A percentile compares a stretch with the other conserved stretches of the same genome.
These are phyloP conservation scores for Mortierella sp. DNA, from an alignment of 371 early-diverging fungal species.

Conservation along the genomic window DNA sequence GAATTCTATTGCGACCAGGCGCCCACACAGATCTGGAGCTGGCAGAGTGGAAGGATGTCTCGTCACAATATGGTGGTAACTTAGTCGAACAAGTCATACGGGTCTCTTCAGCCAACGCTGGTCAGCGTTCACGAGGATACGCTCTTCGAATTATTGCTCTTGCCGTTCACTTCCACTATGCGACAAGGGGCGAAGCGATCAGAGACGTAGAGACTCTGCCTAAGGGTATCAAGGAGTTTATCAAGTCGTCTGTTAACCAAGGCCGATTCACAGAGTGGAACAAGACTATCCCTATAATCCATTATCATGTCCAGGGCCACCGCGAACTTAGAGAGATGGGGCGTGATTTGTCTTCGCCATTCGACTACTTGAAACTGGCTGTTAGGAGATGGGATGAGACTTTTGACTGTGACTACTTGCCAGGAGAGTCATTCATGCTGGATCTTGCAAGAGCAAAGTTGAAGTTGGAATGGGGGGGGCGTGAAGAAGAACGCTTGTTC, in stretches of 20 bases:
- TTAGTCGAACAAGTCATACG: constrained; percentile 20
- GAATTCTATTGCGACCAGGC: constrained; percentile 23
- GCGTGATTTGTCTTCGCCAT: constrained; percentile 12
- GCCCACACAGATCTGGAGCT: constrained; percentile 29
- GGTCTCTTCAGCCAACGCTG: constrained; percentile 31
- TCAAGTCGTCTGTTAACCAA: constrained; percentile 17
- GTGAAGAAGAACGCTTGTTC: constrained; percentile 23
- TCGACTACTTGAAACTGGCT: constrained; percentile 41
- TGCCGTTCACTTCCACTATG: constrained; percentile 41
- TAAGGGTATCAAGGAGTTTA: constrained; percentile 35
- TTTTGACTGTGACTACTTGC: constrained; percentile 40
- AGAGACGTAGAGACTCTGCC: constrained; percentile 31
- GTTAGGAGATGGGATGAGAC: constrained; percentile 49
- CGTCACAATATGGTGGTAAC: constrained; percentile 22
- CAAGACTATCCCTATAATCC: constrained; percentile 43
- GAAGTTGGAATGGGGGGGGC: constrained; percentile 41
- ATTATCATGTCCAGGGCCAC: constrained; percentile 35
- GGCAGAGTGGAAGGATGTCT: constrained; percentile 24
- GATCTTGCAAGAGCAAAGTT: constrained; percentile 32
- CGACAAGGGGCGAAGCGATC: constrained; percentile 6
- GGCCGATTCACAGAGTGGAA: constrained; percentile 41
- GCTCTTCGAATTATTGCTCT: constrained; percentile 44
- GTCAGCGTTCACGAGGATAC: constrained; percentile 37
- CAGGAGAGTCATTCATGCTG: constrained; percentile 51
- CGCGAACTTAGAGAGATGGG: constrained; percentile 31